Evolutionary conservation across 495 filamentous ascomycete genomes (phyloP), one percentile per base, ranked within the genome.

Genomic region (Aspergillus steynii): DNA sequence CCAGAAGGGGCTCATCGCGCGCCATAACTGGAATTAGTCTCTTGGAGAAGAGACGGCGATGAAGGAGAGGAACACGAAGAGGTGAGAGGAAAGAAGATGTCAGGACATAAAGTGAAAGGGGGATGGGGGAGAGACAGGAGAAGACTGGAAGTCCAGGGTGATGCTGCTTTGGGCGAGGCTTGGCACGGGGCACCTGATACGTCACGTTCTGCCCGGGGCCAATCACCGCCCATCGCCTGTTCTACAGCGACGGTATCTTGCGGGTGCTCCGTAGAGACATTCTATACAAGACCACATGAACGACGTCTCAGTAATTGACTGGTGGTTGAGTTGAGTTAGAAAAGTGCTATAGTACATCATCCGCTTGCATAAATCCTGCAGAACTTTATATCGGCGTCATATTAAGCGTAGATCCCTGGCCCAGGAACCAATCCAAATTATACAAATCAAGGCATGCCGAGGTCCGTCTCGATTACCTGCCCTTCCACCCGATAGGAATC

Each of bases 401-500:
- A 20, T 20, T 20, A 20, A 20, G 20, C 20, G 20, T 20, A 20
- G 20, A 20, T 20, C 20, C 20, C 20, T 20, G 20, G 20, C 20
- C 20, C 20, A 20, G 20, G 20, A 20, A 20, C 20, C 20, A 20
- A 20, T 20, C 20, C 20, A 20, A 20, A 20, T 20, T 20, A 20
- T 20, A 20, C 20, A 20, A 20, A 20, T 20, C 20, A 20, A 20
- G 20, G 20, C 20, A 20, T 20, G 20, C 20, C 20, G 20, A 20
- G 20, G 20, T 20, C 20, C 20, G 20, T 20, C 20, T 20, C 20
- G 37, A 15, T 29, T 66, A 74, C 50, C 67, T 61, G 27, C 90
- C 89, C 66, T 77, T 86, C 89, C 90, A 94, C 15, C 92, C 92
- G 49, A 96, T 81, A 2, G 93, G 93, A 69, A 99, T 82, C 80